Percentiles rank a stretch among this genome's conserved stretches.
These are phyloP conservation scores for Orbilia ellipsospora DNA, from an alignment of 2,329 filamentous ascomycete species.

Conservation along the genomic window DNA sequence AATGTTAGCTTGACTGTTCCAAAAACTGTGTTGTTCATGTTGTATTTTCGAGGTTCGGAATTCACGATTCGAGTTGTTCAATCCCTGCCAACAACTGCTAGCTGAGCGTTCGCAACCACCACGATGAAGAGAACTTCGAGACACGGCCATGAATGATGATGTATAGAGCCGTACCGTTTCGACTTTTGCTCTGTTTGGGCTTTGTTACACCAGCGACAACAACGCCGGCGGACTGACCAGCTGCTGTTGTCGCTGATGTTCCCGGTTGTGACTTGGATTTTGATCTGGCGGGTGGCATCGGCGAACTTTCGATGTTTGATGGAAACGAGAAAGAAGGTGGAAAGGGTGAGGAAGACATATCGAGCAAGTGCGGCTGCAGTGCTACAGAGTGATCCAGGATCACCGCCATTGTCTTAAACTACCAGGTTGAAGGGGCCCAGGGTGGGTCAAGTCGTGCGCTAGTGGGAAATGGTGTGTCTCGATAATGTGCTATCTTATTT, in stretches of 20 bases:
- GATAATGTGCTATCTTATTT: background rate
- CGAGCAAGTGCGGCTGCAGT: slow-evolving; percentile 52
- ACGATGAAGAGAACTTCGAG: background rate
- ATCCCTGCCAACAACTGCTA: too few relatives aligned
- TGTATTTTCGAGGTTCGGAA: slow-evolving; percentile 24
- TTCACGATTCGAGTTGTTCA: too few relatives aligned
- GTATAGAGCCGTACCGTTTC: slow-evolving; percentile 70
- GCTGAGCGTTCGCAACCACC: too few relatives aligned
- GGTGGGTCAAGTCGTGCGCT: slow-evolving; percentile 36
- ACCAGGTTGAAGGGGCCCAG: slow-evolving; percentile 16
- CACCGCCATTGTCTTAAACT: slow-evolving; percentile 43
- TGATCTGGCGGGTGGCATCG: slow-evolving; percentile 49
- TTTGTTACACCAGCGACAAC: slow-evolving; percentile 63
- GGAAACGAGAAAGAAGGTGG: slow-evolving; percentile 41
- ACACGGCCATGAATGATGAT: too few relatives aligned
- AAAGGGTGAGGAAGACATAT: slow-evolving; percentile 52
- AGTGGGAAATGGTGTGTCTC: slow-evolving; percentile 12
- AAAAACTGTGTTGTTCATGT: slow-evolving; percentile 35
- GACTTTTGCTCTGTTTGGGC: slow-evolving; percentile 79
- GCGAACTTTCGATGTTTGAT: slow-evolving; percentile 37
- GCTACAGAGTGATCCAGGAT: slow-evolving; percentile 41
- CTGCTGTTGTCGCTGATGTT: slow-evolving; percentile 19
- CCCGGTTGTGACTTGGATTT: slow-evolving; percentile 44
- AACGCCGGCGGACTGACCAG: slow-evolving; percentile 29
- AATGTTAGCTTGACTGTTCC: slow-evolving; percentile 5